Evolutionary conservation across 2,329 filamentous ascomycete species (phyloP), one percentile per base, ranked within the genome.

Genomic region (Dactylellina sp.): DNA sequence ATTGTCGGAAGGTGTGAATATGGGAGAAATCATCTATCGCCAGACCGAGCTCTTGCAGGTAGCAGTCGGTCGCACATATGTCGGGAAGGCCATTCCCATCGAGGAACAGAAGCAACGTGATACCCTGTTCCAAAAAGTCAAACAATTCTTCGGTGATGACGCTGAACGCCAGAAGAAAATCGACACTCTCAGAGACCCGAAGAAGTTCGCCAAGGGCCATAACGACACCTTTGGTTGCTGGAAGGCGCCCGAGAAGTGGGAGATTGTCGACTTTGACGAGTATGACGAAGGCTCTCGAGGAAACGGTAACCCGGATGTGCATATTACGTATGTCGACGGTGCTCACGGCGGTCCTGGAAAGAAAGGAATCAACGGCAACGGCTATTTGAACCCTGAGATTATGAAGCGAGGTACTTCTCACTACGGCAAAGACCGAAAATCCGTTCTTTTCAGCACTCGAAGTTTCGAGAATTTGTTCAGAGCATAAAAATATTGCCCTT

Each of bases 381-480:
- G 60, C 4, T 53, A 53, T 46, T 49, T 55, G 28, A 63, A 25
- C 35, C 46, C 47, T 11, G 20, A 55, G 32, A 61, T 49, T 9
- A 53, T 63, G 60, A 63, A 63, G 22, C 35, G 60, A 53, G 60
- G 60, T 63, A 55, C 60, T 53, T 63, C 60, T 24, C 42, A 63
- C 37, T 63, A 63, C 39, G 60, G 60, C 60, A 63, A 63, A 35
- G 60, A 63, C 60, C 60, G 60, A 35, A 63, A 63, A 55, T 63
- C 60, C 37, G 60, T 53, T 55, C 60, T 63, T 55, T 63, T 63
- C 37, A 55, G 60, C 47, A 55, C 47, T 22, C 60, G 60, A 14
- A 63, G 60, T 18, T 63, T 63, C 55, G 60, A 63, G 22, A 55
- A 42, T 37, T 44, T 63, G 22, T 63, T 63, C 60, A 35, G 49